A percentile compares a stretch with the other conserved stretches of the same genome.
Evolutionary conservation across 352 stramenopile genomes (phyloP).

Genomic region (Halophytophthora polymorphica): DNA sequence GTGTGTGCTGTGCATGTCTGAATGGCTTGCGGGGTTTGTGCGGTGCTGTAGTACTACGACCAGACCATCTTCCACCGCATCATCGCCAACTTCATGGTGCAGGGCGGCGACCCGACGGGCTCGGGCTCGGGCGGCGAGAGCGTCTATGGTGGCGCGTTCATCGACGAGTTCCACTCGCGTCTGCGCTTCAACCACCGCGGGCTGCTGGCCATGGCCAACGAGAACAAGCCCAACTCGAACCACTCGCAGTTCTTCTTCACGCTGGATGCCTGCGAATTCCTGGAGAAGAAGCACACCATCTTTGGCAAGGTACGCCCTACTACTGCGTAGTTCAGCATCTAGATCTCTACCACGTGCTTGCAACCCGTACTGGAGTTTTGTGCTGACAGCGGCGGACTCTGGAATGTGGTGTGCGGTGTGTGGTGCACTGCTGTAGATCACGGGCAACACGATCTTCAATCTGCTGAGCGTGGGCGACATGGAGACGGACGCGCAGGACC

Average conservation of each 20-base stretch:
- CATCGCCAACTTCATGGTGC: conserved; percentile 94
- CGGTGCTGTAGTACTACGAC: conserved; percentile 90
- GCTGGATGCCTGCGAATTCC: conserved; percentile 91
- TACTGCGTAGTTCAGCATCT: too few relatives aligned
- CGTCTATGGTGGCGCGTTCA: conserved; percentile 76
- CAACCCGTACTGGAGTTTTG: too few relatives aligned
- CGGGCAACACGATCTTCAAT: conserved; percentile 98
- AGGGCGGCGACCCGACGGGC: conserved; percentile 91
- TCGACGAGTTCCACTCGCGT: conserved; percentile 92
- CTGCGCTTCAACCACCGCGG: conserved; percentile 96
- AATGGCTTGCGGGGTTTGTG: conserved; percentile 3
- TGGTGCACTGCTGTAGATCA: conserved; percentile 76
- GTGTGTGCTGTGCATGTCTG: neutral
- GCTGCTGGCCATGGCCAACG: conserved; percentile 93
- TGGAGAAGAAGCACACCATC: conserved; percentile 96
- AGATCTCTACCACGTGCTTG: too few relatives aligned
- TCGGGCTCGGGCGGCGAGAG: conserved; percentile 82
- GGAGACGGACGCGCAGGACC: conserved; percentile 84
- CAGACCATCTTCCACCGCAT: conserved; percentile 95
- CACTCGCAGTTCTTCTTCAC: conserved; percentile 98
- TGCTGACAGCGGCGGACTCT: neutral
- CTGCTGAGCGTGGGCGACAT: conserved; percentile 89
- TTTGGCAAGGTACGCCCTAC: conserved; percentile 57
- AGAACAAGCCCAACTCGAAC: conserved; percentile 86
- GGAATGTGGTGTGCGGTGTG: neutral